phyloP scores from a whole-genome alignment of 257 asterid species.

The Sherardia arvensis region DNA sequence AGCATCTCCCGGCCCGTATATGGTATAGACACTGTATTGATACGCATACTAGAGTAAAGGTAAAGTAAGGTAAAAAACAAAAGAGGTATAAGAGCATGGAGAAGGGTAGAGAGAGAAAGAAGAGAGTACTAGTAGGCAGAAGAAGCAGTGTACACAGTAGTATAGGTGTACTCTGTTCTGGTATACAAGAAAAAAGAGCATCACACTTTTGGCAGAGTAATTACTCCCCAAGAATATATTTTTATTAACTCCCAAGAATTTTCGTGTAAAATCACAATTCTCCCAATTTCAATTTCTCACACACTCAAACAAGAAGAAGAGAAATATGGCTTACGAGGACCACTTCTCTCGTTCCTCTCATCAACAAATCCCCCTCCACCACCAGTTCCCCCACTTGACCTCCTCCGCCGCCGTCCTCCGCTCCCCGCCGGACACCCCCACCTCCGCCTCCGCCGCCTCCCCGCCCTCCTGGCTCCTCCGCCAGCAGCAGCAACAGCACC shows the following conservation, averaged over 20 bases:
- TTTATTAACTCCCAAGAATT: neutral
- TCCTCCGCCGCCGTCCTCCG: slow-evolving; percentile 12
- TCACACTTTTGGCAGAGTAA: slow-evolving; percentile 3
- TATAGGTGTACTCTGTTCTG: too few relatives aligned
- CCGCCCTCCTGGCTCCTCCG: slow-evolving; percentile 26
- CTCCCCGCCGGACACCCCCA: slow-evolving; percentile 28
- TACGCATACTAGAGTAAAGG: too few relatives aligned
- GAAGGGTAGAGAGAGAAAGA: neutral
- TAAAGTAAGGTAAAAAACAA: too few relatives aligned
- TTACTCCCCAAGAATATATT: neutral
- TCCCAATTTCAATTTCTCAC: neutral
- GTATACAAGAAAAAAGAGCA: too few relatives aligned
- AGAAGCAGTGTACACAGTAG: neutral
- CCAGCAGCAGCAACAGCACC: neutral
- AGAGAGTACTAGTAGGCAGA: neutral
- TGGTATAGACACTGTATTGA: too few relatives aligned
- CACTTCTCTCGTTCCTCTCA: slow-evolving; percentile 27
- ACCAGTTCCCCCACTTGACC: slow-evolving; percentile 8
- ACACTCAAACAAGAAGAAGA: neutral
- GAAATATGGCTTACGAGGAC: slow-evolving; percentile 33
- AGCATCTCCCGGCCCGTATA: too few relatives aligned
- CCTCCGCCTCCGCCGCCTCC: slow-evolving; percentile 16
- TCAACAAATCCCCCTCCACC: slow-evolving; percentile 9
- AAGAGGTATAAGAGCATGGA: too few relatives aligned
- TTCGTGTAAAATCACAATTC: neutral